Conservation (phyloP, 495 filamentous ascomycete species). For the Clohesyomyces aquaticus region DNA sequence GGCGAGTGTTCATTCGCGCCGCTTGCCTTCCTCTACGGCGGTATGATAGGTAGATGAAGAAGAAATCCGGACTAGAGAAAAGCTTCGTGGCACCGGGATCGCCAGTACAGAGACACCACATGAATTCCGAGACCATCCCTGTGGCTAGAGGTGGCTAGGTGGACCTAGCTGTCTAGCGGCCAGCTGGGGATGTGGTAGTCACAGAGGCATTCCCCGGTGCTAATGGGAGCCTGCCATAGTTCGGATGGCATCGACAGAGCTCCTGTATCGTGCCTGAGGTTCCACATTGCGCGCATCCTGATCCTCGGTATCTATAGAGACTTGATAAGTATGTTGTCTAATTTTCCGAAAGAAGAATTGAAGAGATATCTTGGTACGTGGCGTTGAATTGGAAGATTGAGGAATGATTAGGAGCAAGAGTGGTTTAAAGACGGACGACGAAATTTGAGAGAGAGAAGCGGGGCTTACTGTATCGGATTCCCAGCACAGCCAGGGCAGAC, state of each 20-base stretch:
- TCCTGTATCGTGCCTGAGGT: neutral
- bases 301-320: neutral
- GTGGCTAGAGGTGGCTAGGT: too few relatives aligned
- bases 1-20: too few relatives aligned
- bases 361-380: too few relatives aligned
- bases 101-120: too few relatives aligned
- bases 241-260: neutral
- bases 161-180: too few relatives aligned
- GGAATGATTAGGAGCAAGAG: neutral
- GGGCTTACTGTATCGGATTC: neutral
- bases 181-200: neutral
- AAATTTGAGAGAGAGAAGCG: neutral
- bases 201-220: neutral
- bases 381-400: too few relatives aligned
- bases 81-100: too few relatives aligned
- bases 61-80: too few relatives aligned
- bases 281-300: neutral
- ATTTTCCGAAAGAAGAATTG: too few relatives aligned
- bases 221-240: neutral
- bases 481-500: neutral
- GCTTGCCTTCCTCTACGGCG: too few relatives aligned
- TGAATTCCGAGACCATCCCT: too few relatives aligned
- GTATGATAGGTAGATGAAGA: too few relatives aligned
- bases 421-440: neutral
- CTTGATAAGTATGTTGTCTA: neutral